Percentiles rank a stretch among this genome's conserved stretches.
Conservation (phyloP, 768 basidiomycete species). For the Cantharellus anzutake region DNA sequence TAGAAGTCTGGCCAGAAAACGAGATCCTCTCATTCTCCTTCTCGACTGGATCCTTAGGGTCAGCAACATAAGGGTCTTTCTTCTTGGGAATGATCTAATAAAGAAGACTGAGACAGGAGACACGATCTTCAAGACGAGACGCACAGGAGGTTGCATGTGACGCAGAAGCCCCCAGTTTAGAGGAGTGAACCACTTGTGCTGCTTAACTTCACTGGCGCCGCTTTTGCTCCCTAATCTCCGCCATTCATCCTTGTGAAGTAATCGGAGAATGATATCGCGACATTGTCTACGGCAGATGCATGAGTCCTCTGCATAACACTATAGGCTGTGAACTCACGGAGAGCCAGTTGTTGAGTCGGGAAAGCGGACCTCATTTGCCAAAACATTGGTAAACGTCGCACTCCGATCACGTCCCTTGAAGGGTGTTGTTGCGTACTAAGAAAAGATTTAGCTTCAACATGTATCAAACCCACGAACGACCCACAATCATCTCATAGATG, state of each 20-base stretch:
- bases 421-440: conserved; percentile 90
- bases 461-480: conserved; percentile 20
- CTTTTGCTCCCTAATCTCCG: conserved; percentile 76
- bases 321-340: conserved; percentile 23
- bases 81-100: conserved; percentile 32
- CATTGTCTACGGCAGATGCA: conserved; percentile 37
- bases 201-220: conserved; percentile 96
- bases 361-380: conserved; percentile 69
- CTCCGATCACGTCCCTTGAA: conserved; percentile 93
- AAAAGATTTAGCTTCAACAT: background rate
- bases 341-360: conserved; percentile 68
- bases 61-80: conserved; percentile 57
- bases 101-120: background rate
- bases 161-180: conserved; percentile 94
- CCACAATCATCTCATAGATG: conserved; percentile 95
- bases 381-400: conserved; percentile 93
- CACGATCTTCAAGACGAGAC: background rate
- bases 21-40: conserved; percentile 79
- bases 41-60: conserved; percentile 70
- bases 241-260: conserved; percentile 84
- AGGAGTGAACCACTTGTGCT: conserved; percentile 94
- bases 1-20: conserved; percentile 52
- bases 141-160: conserved; percentile 63
- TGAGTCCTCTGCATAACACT: background rate
- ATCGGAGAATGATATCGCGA: conserved; percentile 70